These are phyloP conservation scores for Leccinum fallax DNA, from an alignment of 1,284 basidiomycete species.

Conservation along the genomic window DNA sequence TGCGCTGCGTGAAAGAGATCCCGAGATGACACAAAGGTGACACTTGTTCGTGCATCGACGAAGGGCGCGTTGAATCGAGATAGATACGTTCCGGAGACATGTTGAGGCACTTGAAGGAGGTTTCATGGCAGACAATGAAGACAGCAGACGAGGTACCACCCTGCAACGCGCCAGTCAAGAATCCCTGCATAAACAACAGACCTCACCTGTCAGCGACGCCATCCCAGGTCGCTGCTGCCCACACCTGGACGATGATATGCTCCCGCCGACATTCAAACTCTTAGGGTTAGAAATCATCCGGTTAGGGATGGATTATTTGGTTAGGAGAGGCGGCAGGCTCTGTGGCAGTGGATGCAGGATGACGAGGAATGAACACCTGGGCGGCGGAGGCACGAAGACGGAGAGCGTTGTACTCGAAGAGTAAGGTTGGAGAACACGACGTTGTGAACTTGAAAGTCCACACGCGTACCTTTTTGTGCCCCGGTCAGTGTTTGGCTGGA, in stretches of 20 bases:
- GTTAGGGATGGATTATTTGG: constrained; percentile 38
- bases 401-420: constrained; percentile 20
- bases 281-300: constrained; percentile 43
- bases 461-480: constrained; percentile 16
- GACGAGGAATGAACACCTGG: constrained; percentile 29
- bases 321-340: constrained; percentile 24
- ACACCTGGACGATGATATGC: constrained; percentile 22
- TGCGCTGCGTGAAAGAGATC: constrained; percentile 24
- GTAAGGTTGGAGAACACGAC: constrained; percentile 8
- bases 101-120: constrained; percentile 14
- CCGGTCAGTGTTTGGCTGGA: constrained; percentile 23
- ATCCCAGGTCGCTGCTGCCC: constrained; percentile 17
- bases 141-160: constrained; percentile 8
- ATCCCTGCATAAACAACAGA: constrained; percentile 1
- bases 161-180: constrained; percentile 6
- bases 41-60: constrained; percentile 27
- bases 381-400: constrained; percentile 30
- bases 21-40: constrained; percentile 31
- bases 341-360: constrained; percentile 23
- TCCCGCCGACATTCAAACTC: constrained; percentile 24
- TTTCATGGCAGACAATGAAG: constrained; percentile 26
- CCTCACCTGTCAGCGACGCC: constrained; percentile 16
- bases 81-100: constrained; percentile 33
- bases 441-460: neutral
- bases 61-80: constrained; percentile 12